Percentiles rank a stretch among this genome's conserved stretches.
Conservation (phyloP, 306 rosid species). For the Benincasa hispida region DNA sequence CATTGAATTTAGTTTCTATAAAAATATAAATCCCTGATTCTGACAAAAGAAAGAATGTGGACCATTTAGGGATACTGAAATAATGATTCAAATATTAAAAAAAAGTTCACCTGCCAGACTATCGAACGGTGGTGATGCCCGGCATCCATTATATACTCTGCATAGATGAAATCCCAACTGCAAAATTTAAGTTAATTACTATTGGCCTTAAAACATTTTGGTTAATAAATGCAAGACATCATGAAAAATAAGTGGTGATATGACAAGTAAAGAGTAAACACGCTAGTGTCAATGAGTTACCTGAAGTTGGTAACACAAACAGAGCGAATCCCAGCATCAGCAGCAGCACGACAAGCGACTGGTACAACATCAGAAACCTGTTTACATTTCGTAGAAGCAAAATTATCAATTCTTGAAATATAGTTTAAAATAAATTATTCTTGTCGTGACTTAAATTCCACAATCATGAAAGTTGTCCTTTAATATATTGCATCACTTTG, state of each 20-base stretch:
- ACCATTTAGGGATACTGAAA: not conserved
- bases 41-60: not conserved
- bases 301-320: conserved; percentile 96
- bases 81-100: not conserved
- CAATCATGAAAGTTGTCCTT: not conserved
- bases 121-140: conserved; percentile 83
- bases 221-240: not conserved
- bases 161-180: conserved; percentile 99
- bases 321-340: conserved; percentile 93
- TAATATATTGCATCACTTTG: not conserved
- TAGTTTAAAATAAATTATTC: not conserved
- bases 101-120: conserved; percentile 75
- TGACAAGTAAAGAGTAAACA: not conserved
- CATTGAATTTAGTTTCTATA: not conserved
- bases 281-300: conserved; percentile 18
- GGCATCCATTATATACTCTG: conserved; percentile 94
- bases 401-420: not conserved
- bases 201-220: not conserved
- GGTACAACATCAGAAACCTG: conserved; percentile 98
- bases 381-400: conserved; percentile 13
- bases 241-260: not conserved
- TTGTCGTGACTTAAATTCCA: not conserved
- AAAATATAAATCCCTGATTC: not conserved
- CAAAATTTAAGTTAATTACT: conserved; percentile 9
- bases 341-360: conserved; percentile 92